Percentiles rank a stretch among this genome's conserved stretches.
Evolutionary conservation across 1,284 basidiomycete species (phyloP).

Genomic region (Leccinum pachyderme): DNA sequence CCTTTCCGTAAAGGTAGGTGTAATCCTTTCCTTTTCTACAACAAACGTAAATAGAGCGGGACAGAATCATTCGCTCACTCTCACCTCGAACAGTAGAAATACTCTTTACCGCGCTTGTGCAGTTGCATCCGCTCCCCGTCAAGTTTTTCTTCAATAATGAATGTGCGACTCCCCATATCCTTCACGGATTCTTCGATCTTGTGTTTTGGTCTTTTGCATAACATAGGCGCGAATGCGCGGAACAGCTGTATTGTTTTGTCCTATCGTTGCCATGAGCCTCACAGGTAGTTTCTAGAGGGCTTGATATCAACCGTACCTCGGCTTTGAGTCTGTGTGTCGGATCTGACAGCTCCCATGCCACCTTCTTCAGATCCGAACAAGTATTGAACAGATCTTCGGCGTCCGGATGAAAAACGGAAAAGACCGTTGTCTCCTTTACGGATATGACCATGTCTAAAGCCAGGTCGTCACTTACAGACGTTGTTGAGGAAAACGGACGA

Average conservation of each 20-base stretch:
- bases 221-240: constrained; percentile 86
- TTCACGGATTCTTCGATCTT: constrained; percentile 81
- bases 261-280: constrained; percentile 36
- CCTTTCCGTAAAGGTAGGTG: constrained; percentile 87
- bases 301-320: constrained; percentile 40
- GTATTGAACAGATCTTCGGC: constrained; percentile 91
- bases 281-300: not conserved
- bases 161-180: constrained; percentile 70
- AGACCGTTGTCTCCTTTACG: constrained; percentile 85
- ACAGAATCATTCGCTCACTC: not conserved
- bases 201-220: constrained; percentile 82
- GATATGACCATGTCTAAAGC: constrained; percentile 72
- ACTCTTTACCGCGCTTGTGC: constrained; percentile 86
- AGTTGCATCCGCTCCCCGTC: constrained; percentile 95
- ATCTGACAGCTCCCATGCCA: constrained; percentile 80
- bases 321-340: constrained; percentile 59
- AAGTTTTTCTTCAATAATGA: constrained; percentile 93
- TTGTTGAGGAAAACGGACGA: not conserved
- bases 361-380: constrained; percentile 90
- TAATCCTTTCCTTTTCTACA: constrained; percentile 90
- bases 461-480: not conserved
- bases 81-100: constrained; percentile 87
- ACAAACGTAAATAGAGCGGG: constrained; percentile 1
- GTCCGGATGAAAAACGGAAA: constrained; percentile 87
- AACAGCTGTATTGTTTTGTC: constrained; percentile 82